Conservation (phyloP, 2,329 filamentous ascomycete genomes). For the Aspergillus niger region DNA sequence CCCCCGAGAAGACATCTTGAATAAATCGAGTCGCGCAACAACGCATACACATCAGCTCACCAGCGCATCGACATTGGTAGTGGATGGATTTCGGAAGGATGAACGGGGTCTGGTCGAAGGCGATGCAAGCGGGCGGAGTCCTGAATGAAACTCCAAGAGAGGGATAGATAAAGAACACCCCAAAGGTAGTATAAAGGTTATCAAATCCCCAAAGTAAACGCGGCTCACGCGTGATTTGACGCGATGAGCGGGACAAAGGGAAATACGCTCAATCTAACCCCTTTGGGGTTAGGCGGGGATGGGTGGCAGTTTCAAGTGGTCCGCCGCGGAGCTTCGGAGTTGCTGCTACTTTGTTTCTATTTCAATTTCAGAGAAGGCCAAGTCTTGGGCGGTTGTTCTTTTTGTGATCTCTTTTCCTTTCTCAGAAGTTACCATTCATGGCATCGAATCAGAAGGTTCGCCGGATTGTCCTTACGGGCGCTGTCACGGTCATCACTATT, state of each 20-base stretch:
- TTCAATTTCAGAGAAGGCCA: too few species aligned
- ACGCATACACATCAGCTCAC: background rate
- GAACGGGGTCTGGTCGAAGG: background rate
- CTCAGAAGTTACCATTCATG: constrained; percentile 19
- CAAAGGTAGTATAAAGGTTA: background rate
- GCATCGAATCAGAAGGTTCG: constrained; percentile 43
- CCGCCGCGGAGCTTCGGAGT: background rate
- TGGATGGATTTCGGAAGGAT: background rate
- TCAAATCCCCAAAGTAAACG: background rate
- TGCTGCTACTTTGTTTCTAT: too few species aligned
- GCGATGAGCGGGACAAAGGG: constrained; percentile 1
- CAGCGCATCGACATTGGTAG: constrained; percentile 8
- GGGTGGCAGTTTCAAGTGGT: background rate
- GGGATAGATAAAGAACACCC: background rate
- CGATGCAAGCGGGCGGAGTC: too few species aligned
- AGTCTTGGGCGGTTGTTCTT: too few species aligned
- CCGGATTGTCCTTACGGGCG: constrained; percentile 56
- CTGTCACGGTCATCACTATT: constrained; percentile 58
- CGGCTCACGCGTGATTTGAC: constrained; percentile 4
- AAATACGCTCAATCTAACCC: background rate
- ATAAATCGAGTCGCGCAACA: constrained; percentile 7
- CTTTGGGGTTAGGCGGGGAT: background rate
- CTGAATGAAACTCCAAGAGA: background rate
- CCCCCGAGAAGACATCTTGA: constrained; percentile 31
- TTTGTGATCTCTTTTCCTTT: too few species aligned